Conservation (phyloP, 306 rosid genomes). For the Carpinus viminea region DNA sequence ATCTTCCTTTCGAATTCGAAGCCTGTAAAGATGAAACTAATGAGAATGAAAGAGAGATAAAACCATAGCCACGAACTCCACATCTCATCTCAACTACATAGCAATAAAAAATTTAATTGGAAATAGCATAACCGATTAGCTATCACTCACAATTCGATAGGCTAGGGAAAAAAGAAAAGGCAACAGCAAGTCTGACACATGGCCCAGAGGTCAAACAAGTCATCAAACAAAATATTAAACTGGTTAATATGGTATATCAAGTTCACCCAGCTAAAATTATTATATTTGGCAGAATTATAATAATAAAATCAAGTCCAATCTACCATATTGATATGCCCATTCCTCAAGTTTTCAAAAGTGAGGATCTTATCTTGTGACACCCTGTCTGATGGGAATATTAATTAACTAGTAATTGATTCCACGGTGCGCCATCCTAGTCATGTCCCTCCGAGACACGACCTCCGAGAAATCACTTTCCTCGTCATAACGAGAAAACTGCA, state of each 20-base stretch:
- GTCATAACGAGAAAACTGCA: no score
- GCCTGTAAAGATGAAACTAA: slow-evolving; percentile 35
- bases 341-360: no score
- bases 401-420: no score
- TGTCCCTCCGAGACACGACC: no score
- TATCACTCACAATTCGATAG: neutral
- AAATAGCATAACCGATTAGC: neutral
- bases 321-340: no score
- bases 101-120: neutral
- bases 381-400: no score
- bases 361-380: no score
- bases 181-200: neutral
- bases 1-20: slow-evolving; percentile 70
- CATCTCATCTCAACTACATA: neutral
- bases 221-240: neutral
- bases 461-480: no score
- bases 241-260: neutral
- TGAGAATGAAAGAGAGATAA: neutral
- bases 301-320: no score
- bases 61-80: neutral
- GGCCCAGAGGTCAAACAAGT: neutral
- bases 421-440: no score
- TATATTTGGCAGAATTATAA: no score
- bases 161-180: neutral
- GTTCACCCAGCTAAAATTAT: neutral